Evolutionary conservation across 2,329 filamentous ascomycete species (phyloP).

Genomic region (Torrubiella hemipterigena): DNA sequence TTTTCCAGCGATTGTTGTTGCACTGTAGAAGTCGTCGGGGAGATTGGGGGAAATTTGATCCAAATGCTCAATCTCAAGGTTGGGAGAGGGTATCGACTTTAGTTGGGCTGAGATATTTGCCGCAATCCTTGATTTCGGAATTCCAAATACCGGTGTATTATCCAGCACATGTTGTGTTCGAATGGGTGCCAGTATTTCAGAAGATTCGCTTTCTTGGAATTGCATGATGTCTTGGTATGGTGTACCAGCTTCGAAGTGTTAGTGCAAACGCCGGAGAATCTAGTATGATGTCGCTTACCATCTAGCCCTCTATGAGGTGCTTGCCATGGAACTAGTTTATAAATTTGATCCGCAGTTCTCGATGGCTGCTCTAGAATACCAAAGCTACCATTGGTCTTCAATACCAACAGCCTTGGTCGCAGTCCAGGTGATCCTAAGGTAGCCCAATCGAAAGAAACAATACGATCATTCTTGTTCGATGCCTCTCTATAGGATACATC

Average conservation of each 20-base stretch:
- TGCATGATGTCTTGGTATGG: constrained; percentile 45
- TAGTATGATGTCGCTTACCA: too few species aligned
- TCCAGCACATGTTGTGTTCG: constrained; percentile 40
- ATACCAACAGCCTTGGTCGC: constrained; percentile 44
- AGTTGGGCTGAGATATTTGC: too few species aligned
- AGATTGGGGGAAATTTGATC: constrained; percentile 21
- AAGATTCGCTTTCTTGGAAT: constrained; percentile 42
- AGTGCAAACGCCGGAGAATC: constrained; percentile 3
- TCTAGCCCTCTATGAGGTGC: constrained; percentile 44
- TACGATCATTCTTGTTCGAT: constrained; percentile 42
- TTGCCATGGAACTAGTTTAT: constrained; percentile 49
- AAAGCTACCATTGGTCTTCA: constrained; percentile 48
- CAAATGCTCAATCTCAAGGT: constrained; percentile 22
- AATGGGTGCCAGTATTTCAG: constrained; percentile 41
- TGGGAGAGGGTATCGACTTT: background rate
- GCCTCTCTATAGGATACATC: constrained; percentile 44
- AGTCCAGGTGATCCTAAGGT: constrained; percentile 43
- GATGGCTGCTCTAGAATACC: constrained; percentile 52
- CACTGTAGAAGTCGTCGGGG: constrained; percentile 27
- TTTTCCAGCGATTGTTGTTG: constrained; percentile 34
- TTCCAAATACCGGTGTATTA: constrained; percentile 44
- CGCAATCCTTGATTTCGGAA: too few species aligned
- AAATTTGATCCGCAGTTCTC: constrained; percentile 43
- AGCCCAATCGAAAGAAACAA: constrained; percentile 58
- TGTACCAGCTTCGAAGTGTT: constrained; percentile 27